Percentiles rank a stretch among this genome's conserved stretches.
phyloP scores from a whole-genome alignment of 2,329 filamentous ascomycete species.

The Cryphonectria nitschkei region DNA sequence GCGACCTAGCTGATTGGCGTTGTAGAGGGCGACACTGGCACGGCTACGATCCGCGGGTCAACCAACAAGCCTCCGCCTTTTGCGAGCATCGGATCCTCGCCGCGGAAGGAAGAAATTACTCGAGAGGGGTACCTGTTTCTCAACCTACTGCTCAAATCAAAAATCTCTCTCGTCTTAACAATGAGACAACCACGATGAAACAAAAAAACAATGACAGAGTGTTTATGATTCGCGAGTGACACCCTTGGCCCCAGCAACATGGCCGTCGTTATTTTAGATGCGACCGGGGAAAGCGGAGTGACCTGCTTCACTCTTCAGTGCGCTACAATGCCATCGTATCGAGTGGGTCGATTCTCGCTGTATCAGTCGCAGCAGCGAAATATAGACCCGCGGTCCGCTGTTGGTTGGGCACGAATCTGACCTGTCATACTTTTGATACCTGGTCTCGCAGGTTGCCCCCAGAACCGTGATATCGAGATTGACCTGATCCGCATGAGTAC shows the following conservation, averaged over 20 bases:
- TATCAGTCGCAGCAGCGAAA: not conserved
- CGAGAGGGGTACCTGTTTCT: not conserved
- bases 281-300: slow-evolving; percentile 9
- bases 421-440: slow-evolving; percentile 6
- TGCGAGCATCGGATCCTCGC: slow-evolving; percentile 14
- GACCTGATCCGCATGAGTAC: slow-evolving; percentile 11
- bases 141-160: not conserved
- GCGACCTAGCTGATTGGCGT: slow-evolving; percentile 8
- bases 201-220: not conserved
- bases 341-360: not conserved
- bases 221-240: not conserved
- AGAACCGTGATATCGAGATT: slow-evolving; percentile 16
- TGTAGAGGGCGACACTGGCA: not conserved
- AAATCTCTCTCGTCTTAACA: not conserved
- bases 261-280: slow-evolving; percentile 5
- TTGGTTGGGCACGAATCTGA: not conserved
- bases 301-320: not conserved
- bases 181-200: not conserved
- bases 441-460: not conserved
- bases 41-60: not conserved
- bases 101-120: not conserved
- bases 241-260: not conserved
- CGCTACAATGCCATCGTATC: not conserved
- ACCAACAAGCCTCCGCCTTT: slow-evolving; percentile 9
- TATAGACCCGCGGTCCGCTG: not conserved